A percentile compares a stretch with the other conserved stretches of the same genome.
Evolutionary conservation across 495 filamentous ascomycete genomes (phyloP).

Genomic region (Chaetomidium leptoderma): DNA sequence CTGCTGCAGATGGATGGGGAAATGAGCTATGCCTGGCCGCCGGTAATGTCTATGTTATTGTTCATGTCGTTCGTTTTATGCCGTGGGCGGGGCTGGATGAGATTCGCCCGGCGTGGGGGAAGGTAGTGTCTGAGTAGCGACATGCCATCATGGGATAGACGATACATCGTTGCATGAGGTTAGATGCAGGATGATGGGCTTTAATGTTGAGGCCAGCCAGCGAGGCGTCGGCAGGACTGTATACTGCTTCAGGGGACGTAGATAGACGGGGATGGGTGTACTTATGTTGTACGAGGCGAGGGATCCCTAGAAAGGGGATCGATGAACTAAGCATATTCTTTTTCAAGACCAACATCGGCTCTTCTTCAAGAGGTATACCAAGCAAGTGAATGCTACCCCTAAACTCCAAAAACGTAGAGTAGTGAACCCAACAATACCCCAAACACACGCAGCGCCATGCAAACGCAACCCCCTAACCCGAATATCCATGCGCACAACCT

Average conservation of each 20-base stretch:
- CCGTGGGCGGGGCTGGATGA: neutral
- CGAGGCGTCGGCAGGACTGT: neutral
- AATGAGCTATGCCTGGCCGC: slow-evolving; percentile 8
- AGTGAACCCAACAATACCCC: neutral
- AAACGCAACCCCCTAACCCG: too few species aligned
- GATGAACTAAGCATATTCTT: neutral
- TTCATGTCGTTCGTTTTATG: slow-evolving; percentile 6
- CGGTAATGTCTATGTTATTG: slow-evolving; percentile 15
- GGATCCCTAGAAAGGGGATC: neutral
- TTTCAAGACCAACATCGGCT: neutral
- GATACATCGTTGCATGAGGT: too few species aligned
- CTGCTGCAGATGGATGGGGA: neutral
- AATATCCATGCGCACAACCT: neutral
- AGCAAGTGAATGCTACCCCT: neutral
- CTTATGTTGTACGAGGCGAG: neutral
- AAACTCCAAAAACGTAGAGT: neutral
- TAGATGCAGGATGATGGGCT: neutral
- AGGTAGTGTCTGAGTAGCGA: too few species aligned
- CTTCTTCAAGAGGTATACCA: neutral
- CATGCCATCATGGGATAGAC: neutral
- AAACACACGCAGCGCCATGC: too few species aligned
- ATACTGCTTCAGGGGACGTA: slow-evolving; percentile 1
- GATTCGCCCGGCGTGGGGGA: too few species aligned
- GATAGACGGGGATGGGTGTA: neutral
- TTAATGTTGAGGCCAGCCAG: neutral